Evolutionary conservation across 345 rosid genomes (phyloP).

Genomic region (Citrus trifoliata): DNA sequence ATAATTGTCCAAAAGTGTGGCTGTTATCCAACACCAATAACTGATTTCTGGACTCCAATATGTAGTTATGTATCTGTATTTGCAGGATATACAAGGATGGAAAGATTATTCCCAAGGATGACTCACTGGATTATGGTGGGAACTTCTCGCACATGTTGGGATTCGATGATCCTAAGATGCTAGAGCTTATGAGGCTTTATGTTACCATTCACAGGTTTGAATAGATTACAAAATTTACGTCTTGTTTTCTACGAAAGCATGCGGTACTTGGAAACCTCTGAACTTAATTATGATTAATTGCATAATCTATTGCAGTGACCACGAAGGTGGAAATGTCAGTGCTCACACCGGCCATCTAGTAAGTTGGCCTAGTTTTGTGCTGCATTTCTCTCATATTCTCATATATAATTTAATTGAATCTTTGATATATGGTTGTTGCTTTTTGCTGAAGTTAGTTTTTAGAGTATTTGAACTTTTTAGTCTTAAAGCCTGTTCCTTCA

Average conservation of each 20-base stretch:
- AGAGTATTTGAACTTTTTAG: not conserved
- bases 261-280: not conserved
- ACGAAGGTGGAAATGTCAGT: conserved; percentile 98
- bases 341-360: conserved; percentile 99
- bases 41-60: not conserved
- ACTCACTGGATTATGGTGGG: conserved; percentile 90
- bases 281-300: conserved; percentile 1
- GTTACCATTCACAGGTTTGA: conserved; percentile 86
- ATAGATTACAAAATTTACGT: not conserved
- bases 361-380: conserved; percentile 27
- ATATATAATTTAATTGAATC: not conserved
- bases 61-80: not conserved
- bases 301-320: conserved; percentile 62
- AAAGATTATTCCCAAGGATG: conserved; percentile 59
- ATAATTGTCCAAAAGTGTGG: not conserved
- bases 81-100: conserved; percentile 83
- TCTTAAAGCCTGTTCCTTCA: not conserved
- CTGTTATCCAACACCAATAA: not conserved
- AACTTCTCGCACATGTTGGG: conserved; percentile 93
- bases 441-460: not conserved
- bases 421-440: not conserved
- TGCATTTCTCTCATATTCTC: not conserved
- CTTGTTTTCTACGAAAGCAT: not conserved
- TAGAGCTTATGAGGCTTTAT: conserved; percentile 97
- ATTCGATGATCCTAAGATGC: conserved; percentile 79